phyloP scores from a whole-genome alignment of 345 rosid genomes.

The Lepidium didymum region DNA sequence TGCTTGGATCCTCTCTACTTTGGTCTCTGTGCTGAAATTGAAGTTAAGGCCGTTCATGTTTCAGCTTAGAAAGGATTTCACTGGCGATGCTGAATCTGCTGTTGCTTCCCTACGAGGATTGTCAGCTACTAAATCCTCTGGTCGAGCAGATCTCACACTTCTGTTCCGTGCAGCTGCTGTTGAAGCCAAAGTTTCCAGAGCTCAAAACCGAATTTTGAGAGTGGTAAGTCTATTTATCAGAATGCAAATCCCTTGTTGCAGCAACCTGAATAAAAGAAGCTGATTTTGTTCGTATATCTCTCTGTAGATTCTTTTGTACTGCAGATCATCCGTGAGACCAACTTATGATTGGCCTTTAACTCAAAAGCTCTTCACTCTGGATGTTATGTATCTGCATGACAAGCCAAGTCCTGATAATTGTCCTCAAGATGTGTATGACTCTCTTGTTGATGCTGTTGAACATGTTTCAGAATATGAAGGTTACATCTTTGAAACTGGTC shows the following conservation, averaged over 20 bases:
- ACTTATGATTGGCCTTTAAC: constrained; percentile 63
- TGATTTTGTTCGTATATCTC: background rate
- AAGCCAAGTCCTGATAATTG: constrained; percentile 87
- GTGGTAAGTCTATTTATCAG: constrained; percentile 47
- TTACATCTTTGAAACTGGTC: constrained; percentile 75
- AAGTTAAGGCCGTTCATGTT: background rate
- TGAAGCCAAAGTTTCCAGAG: constrained; percentile 66
- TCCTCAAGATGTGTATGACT: constrained; percentile 80
- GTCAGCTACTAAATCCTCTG: constrained; percentile 50
- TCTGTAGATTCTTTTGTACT: constrained; percentile 60
- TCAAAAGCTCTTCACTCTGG: constrained; percentile 79
- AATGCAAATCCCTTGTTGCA: background rate
- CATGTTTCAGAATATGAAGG: constrained; percentile 80
- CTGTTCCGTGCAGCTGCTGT: constrained; percentile 76
- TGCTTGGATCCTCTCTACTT: background rate
- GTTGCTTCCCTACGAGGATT: constrained; percentile 53
- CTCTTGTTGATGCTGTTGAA: constrained; percentile 73
- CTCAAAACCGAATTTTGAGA: constrained; percentile 65
- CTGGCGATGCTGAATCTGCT: constrained; percentile 62
- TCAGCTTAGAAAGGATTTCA: constrained; percentile 78
- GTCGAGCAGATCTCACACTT: constrained; percentile 81
- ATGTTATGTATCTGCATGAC: constrained; percentile 88
- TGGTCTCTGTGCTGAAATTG: background rate
- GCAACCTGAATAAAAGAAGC: background rate
- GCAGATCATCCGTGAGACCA: constrained; percentile 74